Conservation (phyloP, 768 basidiomycete genomes). For the Tylopilus sp. region DNA sequence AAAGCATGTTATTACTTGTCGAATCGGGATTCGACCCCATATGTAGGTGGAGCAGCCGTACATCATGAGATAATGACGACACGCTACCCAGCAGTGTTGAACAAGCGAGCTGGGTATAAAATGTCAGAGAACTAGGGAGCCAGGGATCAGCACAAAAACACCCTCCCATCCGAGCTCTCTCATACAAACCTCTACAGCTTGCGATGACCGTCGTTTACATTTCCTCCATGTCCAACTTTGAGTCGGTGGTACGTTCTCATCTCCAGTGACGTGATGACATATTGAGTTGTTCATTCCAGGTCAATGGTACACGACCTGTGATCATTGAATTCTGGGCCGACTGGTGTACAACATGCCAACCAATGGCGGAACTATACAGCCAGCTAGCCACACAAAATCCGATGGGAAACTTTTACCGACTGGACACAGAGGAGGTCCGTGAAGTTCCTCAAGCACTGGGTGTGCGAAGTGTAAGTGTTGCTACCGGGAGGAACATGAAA, state of each 20-base stretch:
- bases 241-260: conserved; percentile 15
- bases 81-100: conserved; percentile 9
- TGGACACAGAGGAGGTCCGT: conserved; percentile 28
- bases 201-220: conserved; percentile 24
- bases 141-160: conserved; percentile 15
- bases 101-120: conserved; percentile 30
- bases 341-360: conserved; percentile 26
- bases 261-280: background rate
- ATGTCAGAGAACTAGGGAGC: conserved; percentile 7
- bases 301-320: conserved; percentile 20
- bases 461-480: conserved; percentile 21
- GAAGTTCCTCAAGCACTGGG: conserved; percentile 23
- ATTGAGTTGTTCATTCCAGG: conserved; percentile 16
- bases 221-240: conserved; percentile 27
- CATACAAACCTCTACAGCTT: conserved; percentile 9
- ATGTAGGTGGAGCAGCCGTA: conserved; percentile 18
- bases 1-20: conserved; percentile 14
- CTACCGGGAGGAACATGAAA: conserved; percentile 13
- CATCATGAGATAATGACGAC: conserved; percentile 13
- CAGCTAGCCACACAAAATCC: conserved; percentile 28
- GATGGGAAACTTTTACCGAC: conserved; percentile 26
- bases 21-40: conserved; percentile 23
- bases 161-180: conserved; percentile 9
- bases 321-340: conserved; percentile 33
- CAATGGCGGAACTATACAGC: conserved; percentile 20